Conservation (phyloP, 306 rosid genomes). For the Castanea mollissima region DNA sequence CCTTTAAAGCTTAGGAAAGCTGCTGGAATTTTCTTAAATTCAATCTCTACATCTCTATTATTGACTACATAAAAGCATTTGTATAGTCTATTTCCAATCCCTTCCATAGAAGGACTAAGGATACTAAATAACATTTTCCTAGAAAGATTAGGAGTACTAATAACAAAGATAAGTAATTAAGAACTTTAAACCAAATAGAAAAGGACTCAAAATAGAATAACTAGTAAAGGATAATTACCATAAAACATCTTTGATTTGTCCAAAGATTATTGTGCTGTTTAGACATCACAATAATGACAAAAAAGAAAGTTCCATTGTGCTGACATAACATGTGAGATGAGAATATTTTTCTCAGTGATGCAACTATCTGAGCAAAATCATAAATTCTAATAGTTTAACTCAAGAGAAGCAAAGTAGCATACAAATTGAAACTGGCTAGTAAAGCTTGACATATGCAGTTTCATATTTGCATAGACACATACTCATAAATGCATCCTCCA, state of each 20-base stretch:
- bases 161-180: too few relatives aligned
- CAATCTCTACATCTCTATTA: too few relatives aligned
- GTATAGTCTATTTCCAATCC: too few relatives aligned
- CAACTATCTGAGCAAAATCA: conserved; percentile 3
- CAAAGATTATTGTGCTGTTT: neutral
- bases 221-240: neutral
- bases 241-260: conserved; percentile 1
- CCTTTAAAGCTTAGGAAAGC: neutral
- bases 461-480: neutral
- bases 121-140: too few relatives aligned
- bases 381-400: neutral
- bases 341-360: neutral
- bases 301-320: neutral
- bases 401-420: neutral
- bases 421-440: neutral
- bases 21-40: too few relatives aligned
- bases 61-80: too few relatives aligned
- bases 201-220: neutral
- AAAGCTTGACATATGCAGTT: neutral
- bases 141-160: too few relatives aligned
- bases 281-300: neutral
- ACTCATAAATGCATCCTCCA: neutral
- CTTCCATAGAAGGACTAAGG: too few relatives aligned
- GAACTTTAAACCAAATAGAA: too few relatives aligned
- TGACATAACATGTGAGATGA: neutral